Base-by-base conservation (phyloP, 768 basidiomycete species). In the Trametes gibbosa region DNA sequence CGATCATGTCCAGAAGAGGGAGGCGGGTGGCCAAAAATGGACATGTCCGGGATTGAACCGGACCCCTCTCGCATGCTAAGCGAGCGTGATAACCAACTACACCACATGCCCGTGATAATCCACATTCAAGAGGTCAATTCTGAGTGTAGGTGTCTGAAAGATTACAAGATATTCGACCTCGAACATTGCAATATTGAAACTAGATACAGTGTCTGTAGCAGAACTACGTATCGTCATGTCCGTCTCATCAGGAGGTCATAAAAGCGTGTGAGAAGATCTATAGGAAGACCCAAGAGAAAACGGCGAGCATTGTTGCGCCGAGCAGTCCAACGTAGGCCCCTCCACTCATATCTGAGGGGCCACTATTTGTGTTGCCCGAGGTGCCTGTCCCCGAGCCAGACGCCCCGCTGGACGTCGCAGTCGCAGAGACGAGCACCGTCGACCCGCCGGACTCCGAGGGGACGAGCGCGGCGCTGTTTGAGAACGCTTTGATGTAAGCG, bases 401-500 rank as follows among this genome's bases (percentile, higher is more conserved):
- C 14, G 53, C 23, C 17, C 55, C 47, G 29, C 29, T 32, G 5
- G 29, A 32, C 19, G 23, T 51, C 46, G 61, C 59, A 2, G 65
- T 58, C 29, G 47, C 53, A 21, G 62, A 46, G 37, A 55, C 58
- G 41, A 52, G 40, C 29, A 62, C 42, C 12, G 51, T 60, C 16
- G 56, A 49, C 6, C 40, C 37, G 27, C 55, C 58, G 24, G 61
- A 56, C 35, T 37, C 32, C 3, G 50, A 41, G 21, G 58, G 51
- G 37, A 60, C 37, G 39, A 63, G 49, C 46, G 55, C 52, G 43
- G 53, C 46, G 59, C 53, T 61, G 37, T 68, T 73, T 24, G 75
- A 69, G 67, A 84, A 86, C 5, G 81, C 80, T 13, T 82, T 81
- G 51, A 89, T 71, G 60, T 81, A 83, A 42, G 77, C 75, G 67